Base-by-base conservation (phyloP, 768 basidiomycete species). In the Hemileccinum impolitum region DNA sequence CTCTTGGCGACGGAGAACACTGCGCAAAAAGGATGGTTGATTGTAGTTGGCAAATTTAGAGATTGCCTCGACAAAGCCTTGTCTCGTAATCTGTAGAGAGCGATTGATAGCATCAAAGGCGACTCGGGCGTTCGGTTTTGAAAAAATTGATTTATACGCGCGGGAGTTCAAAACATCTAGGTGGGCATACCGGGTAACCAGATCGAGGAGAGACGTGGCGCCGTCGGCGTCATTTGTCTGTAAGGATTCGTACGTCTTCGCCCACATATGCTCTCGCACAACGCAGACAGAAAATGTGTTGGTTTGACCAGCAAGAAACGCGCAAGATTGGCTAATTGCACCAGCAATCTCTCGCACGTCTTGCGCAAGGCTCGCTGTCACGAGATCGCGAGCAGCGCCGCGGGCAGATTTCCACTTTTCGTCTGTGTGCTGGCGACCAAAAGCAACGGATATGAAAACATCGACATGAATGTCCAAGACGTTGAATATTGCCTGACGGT, bases 251-350 rank as follows among this genome's bases (percentile, higher is more conserved):
- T 87, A 94, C 3, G 80, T 69, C 54, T 75, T 77, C 45, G 67
- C 71, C 94, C 94, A 97, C 28, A 90, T 65, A 39, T 76, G 76
- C 39, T 75, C 73, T 42, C 77, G 78, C 40, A 87, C 68, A 19
- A 65, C 57, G 43, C 75, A 65, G 10, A 59, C 58, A 5, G 70
- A 62, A 41, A 77, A 70, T 17, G 43, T 56, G 14, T 67, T 49
- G 6, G 49, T 50, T 35, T 53, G 57, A 17, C 59, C 66, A 4
- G 66, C 69, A 50, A 70, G 68, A 50, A 58, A 68, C 28, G 39
- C 54, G 43, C 55, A 71, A 9, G 77, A 66, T n/a, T 59, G 56
- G 17, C 32, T 58, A 18, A 77, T 64, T 13, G 68, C 51, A 19
- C 52, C 37, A 14, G 50, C 50, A 19, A 78, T 59, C 45, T 63